Evolutionary conservation across 1,284 basidiomycete species (phyloP).

Genomic region (Hypsizygus ulmarius): DNA sequence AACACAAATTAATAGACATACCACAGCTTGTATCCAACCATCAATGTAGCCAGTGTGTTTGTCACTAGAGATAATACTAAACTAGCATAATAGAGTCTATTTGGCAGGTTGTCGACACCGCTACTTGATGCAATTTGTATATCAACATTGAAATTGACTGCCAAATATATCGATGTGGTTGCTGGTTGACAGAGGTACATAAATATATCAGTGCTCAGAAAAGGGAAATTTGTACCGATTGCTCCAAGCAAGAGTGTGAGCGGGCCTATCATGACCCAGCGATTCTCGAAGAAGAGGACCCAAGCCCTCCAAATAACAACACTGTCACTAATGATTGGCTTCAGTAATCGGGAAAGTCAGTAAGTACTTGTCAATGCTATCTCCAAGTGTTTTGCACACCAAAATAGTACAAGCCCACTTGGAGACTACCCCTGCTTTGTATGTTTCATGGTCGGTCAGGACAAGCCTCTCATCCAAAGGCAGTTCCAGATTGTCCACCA

Average conservation of each 20-base stretch:
- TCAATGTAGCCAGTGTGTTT: slow-evolving; percentile 5
- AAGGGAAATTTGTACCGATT: slow-evolving; percentile 5
- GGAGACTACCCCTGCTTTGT: no score
- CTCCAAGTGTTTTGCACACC: no score
- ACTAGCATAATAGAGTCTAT: slow-evolving; percentile 10
- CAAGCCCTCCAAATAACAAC: slow-evolving; percentile 12
- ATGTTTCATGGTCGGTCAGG: no score
- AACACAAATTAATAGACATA: slow-evolving; percentile 1
- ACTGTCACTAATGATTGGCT: slow-evolving; percentile 16
- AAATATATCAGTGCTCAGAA: neutral
- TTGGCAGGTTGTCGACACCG: slow-evolving; percentile 1
- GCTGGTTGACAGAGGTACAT: neutral
- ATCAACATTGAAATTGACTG: slow-evolving; percentile 3
- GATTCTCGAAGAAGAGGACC: slow-evolving; percentile 4
- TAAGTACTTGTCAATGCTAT: no score
- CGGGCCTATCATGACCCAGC: slow-evolving; percentile 8
- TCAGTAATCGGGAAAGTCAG: no score
- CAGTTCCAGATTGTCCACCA: no score
- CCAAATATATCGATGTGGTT: slow-evolving; percentile 12
- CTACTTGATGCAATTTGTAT: neutral
- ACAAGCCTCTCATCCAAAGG: no score
- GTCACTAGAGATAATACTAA: slow-evolving; percentile 13
- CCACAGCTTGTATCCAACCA: slow-evolving; percentile 4
- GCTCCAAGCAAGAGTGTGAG: slow-evolving; percentile 10
- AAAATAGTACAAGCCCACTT: no score